Evolutionary conservation across 352 stramenopile species (phyloP).

Genomic region (Phytopythium montanum): DNA sequence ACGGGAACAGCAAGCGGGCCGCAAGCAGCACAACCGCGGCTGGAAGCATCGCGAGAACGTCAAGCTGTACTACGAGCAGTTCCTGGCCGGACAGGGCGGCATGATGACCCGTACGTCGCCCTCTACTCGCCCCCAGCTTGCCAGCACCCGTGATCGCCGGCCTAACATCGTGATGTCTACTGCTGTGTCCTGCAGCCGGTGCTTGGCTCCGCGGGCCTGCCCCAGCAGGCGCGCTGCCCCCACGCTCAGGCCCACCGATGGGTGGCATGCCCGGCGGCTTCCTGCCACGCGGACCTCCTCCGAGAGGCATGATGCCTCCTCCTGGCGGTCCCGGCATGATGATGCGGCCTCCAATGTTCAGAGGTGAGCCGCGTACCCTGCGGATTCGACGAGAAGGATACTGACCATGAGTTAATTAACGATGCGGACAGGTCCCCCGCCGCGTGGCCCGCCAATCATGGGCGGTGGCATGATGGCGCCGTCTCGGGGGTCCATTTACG

Average conservation of each 20-base stretch:
- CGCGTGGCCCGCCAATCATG: constrained; percentile 38
- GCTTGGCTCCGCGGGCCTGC: constrained; percentile 59
- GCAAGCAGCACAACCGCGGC: constrained; percentile 92
- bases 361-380: constrained; percentile 22
- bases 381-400: background rate
- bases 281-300: constrained; percentile 56
- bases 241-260: constrained; percentile 25
- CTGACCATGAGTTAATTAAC: background rate
- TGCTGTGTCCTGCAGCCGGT: constrained; percentile 37
- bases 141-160: background rate
- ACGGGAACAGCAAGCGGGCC: constrained; percentile 74
- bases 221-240: constrained; percentile 36
- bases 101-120: constrained; percentile 68
- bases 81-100: constrained; percentile 63
- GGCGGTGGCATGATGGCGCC: constrained; percentile 36
- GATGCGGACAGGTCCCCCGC: constrained; percentile 34
- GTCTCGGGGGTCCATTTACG: constrained; percentile 64
- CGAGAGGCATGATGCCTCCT: constrained; percentile 76
- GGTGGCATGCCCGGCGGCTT: constrained; percentile 51
- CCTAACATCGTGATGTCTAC: background rate
- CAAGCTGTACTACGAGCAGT: constrained; percentile 93
- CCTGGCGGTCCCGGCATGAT: constrained; percentile 48
- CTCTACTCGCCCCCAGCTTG: background rate
- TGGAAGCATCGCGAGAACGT: constrained; percentile 96
- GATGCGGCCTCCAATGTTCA: constrained; percentile 78